Evolutionary conservation across 768 basidiomycete species (phyloP).

Genomic region (Collybia sordida): DNA sequence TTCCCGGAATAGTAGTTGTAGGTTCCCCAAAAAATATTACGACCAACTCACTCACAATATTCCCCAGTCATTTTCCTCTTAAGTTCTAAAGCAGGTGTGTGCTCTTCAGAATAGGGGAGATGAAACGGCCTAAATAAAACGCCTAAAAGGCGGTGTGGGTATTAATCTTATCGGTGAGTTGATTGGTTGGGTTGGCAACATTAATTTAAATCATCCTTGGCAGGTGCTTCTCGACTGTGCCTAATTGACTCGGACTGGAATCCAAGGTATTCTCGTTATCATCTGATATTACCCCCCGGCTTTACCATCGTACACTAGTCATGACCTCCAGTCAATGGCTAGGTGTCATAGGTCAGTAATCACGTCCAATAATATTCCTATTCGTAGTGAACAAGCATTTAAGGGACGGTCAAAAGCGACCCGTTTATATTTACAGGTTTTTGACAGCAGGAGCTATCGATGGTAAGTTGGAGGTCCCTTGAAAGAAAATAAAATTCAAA

Average conservation of each 20-base stretch:
- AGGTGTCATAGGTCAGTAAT: conserved; percentile 79
- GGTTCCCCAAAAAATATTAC: conserved; percentile 18
- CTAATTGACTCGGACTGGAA: conserved; percentile 95
- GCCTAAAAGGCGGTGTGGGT: conserved; percentile 74
- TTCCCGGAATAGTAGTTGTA: conserved; percentile 70
- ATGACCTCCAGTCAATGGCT: conserved; percentile 97
- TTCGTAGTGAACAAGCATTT: conserved; percentile 8
- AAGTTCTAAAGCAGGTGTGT: conserved; percentile 81
- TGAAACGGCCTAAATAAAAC: background rate
- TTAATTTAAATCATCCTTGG: background rate
- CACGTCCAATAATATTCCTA: background rate
- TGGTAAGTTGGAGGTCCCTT: conserved; percentile 40
- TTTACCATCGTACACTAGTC: conserved; percentile 37
- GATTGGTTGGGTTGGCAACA: background rate
- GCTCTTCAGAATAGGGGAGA: background rate
- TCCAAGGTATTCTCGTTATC: conserved; percentile 55
- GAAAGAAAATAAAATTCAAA: conserved; percentile 1
- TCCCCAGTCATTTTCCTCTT: conserved; percentile 81
- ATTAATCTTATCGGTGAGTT: conserved; percentile 80
- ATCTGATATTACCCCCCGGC: too few relatives aligned
- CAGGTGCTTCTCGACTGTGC: conserved; percentile 78
- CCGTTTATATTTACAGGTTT: conserved; percentile 88
- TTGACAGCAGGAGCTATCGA: conserved; percentile 90
- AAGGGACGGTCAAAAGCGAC: conserved; percentile 92
- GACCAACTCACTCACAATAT: too few relatives aligned